Percentiles rank a stretch among this genome's conserved stretches.
Conservation (phyloP, 2,329 filamentous ascomycete species). For the Cladosporium sp. region DNA sequence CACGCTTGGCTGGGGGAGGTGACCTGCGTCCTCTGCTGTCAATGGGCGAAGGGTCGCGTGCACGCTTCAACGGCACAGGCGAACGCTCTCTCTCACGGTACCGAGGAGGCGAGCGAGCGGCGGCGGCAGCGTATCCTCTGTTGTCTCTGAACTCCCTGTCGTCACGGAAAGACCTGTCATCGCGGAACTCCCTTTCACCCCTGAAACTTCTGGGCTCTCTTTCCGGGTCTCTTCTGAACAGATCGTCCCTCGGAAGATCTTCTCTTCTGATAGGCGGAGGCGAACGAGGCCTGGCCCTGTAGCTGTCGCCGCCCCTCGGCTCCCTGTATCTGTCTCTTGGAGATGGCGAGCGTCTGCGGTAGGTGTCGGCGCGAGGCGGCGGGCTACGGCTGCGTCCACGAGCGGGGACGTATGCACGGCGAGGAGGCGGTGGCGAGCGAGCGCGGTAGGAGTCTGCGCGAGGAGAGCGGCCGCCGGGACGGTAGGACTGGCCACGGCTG, state of each 20-base stretch:
- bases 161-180: constrained; percentile 18
- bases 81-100: constrained; percentile 37
- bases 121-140: constrained; percentile 20
- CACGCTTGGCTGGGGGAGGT: constrained; percentile 37
- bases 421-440: constrained; percentile 40
- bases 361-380: constrained; percentile 22
- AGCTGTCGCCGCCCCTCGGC: constrained; percentile 31
- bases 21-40: constrained; percentile 44
- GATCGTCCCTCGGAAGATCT: constrained; percentile 32
- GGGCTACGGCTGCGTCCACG: constrained; percentile 13
- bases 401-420: constrained; percentile 34
- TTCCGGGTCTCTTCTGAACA: constrained; percentile 33
- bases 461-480: constrained; percentile 26
- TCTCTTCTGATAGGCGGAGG: constrained; percentile 28
- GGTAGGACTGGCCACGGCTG: constrained; percentile 35
- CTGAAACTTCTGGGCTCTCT: constrained; percentile 19
- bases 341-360: constrained; percentile 29
- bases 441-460: constrained; percentile 16
- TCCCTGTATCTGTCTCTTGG: constrained; percentile 25
- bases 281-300: constrained; percentile 30
- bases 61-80: constrained; percentile 39
- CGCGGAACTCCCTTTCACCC: constrained; percentile 23
- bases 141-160: constrained; percentile 30
- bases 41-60: constrained; percentile 44
- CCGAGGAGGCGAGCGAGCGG: constrained; percentile 36